Evolutionary conservation across 306 rosid genomes (phyloP).

Genomic region (Quercus aquifolioides): DNA sequence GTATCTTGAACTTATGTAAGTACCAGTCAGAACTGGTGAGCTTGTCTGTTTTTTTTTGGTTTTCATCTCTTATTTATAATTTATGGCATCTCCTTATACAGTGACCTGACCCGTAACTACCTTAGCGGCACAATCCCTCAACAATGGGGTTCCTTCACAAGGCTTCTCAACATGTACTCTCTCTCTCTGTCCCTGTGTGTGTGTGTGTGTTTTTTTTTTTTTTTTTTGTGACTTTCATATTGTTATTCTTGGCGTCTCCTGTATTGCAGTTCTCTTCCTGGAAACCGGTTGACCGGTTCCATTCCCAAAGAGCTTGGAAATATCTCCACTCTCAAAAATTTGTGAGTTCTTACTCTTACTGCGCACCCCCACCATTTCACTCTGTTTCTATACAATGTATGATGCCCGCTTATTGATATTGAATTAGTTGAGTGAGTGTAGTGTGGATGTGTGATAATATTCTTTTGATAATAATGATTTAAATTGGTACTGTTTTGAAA

Average conservation of each 20-base stretch:
- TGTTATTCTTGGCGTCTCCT: neutral
- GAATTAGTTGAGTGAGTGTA: too few species aligned
- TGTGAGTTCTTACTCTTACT: too few species aligned
- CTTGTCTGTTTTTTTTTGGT: neutral
- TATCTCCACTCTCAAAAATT: conserved; percentile 52
- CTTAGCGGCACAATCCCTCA: conserved; percentile 59
- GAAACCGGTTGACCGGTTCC: conserved; percentile 64
- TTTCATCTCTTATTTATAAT: neutral
- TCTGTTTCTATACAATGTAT: too few species aligned
- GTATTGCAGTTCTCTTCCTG: conserved; percentile 50
- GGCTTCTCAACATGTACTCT: conserved; percentile 45
- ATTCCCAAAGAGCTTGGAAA: conserved; percentile 67
- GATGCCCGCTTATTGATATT: too few species aligned
- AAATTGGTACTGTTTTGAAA: too few species aligned
- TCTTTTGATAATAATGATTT: too few species aligned
- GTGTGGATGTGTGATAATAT: too few species aligned
- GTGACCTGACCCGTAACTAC: conserved; percentile 58
- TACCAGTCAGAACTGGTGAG: too few species aligned
- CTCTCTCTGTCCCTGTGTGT: neutral
- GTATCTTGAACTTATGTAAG: conserved; percentile 47
- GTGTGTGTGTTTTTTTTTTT: too few species aligned
- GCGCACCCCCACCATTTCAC: too few species aligned
- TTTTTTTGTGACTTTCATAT: neutral
- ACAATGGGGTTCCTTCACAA: conserved; percentile 45
- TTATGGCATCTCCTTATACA: conserved; percentile 2